These are phyloP conservation scores for Echium plantagineum DNA, from an alignment of 257 asterid genomes.

Conservation along the genomic window DNA sequence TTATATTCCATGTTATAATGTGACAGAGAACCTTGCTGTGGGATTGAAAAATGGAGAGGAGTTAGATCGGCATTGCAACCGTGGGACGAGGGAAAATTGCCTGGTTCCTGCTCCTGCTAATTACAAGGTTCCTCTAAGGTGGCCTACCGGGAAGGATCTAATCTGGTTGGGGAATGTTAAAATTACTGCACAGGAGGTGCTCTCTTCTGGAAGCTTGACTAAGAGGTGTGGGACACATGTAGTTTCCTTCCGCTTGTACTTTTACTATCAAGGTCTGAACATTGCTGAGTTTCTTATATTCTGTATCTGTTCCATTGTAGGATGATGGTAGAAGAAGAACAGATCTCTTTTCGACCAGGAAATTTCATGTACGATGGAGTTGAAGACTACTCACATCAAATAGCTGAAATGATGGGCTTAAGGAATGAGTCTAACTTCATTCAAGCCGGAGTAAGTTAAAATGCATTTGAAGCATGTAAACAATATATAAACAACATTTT, in stretches of 20 bases:
- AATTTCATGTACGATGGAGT: slow-evolving; percentile 76
- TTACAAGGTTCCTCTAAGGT: slow-evolving; percentile 75
- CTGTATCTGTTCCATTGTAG: slow-evolving; percentile 23
- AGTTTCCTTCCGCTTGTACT: slow-evolving; percentile 5
- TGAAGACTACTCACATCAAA: slow-evolving; percentile 96
- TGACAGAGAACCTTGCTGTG: slow-evolving; percentile 56
- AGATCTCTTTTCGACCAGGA: slow-evolving; percentile 86
- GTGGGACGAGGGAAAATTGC: slow-evolving; percentile 47
- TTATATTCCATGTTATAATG: slow-evolving; percentile 84
- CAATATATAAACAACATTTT: not conserved
- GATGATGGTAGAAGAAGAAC: slow-evolving; percentile 99
- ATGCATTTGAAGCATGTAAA: not conserved
- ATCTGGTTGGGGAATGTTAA: slow-evolving; percentile 98
- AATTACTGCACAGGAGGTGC: slow-evolving; percentile 94
- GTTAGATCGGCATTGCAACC: slow-evolving; percentile 54
- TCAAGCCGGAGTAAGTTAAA: slow-evolving; percentile 80
- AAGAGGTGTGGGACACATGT: slow-evolving; percentile 55
- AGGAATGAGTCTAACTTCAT: slow-evolving; percentile 76
- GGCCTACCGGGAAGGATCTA: slow-evolving; percentile 95
- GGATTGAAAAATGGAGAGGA: slow-evolving; percentile 68
- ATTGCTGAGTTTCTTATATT: slow-evolving; percentile 5
- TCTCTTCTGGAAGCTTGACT: slow-evolving; percentile 92
- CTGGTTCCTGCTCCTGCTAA: slow-evolving; percentile 83
- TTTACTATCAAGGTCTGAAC: not conserved
- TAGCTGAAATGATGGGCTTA: slow-evolving; percentile 91